phyloP scores from a whole-genome alignment of 305 asterid genomes.

The Striga hermonthica region DNA sequence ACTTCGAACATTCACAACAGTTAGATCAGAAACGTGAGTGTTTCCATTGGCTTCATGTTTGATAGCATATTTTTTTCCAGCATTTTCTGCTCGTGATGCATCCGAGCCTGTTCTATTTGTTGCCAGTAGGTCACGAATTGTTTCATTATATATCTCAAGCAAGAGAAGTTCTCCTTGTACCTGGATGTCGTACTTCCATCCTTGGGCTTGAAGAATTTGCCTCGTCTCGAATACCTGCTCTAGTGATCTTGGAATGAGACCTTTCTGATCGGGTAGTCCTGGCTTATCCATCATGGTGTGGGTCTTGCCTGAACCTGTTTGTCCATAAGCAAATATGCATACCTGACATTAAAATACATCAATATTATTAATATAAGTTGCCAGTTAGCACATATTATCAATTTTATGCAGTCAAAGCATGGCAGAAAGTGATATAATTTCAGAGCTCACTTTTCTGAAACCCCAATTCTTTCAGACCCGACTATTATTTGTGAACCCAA shows the following conservation, averaged over 20 bases:
- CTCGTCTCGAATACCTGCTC: slow-evolving; percentile 9
- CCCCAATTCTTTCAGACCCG: too few species aligned
- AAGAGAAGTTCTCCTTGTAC: neutral
- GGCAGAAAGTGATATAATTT: neutral
- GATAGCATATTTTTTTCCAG: slow-evolving; percentile 63
- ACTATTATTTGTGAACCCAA: neutral
- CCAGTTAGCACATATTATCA: neutral
- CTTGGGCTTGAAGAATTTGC: slow-evolving; percentile 16
- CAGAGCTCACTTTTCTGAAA: neutral
- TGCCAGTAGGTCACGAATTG: slow-evolving; percentile 11
- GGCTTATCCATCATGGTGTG: slow-evolving; percentile 19
- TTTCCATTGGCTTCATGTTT: slow-evolving; percentile 65
- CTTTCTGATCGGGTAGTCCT: slow-evolving; percentile 16
- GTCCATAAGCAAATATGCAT: slow-evolving; percentile 15
- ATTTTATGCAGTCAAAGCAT: neutral
- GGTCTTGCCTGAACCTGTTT: slow-evolving; percentile 20
- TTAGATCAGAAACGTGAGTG: slow-evolving; percentile 61
- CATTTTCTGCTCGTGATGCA: slow-evolving; percentile 43
- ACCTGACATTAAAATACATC: slow-evolving; percentile 1
- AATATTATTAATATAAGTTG: neutral
- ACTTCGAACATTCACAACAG: slow-evolving; percentile 62
- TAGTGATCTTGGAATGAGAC: slow-evolving; percentile 16
- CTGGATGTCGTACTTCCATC: slow-evolving; percentile 20
- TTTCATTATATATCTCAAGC: slow-evolving; percentile 18
- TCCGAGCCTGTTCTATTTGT: slow-evolving; percentile 37